Conservation (phyloP, 768 basidiomycete genomes). For the Trametes cingulata region DNA sequence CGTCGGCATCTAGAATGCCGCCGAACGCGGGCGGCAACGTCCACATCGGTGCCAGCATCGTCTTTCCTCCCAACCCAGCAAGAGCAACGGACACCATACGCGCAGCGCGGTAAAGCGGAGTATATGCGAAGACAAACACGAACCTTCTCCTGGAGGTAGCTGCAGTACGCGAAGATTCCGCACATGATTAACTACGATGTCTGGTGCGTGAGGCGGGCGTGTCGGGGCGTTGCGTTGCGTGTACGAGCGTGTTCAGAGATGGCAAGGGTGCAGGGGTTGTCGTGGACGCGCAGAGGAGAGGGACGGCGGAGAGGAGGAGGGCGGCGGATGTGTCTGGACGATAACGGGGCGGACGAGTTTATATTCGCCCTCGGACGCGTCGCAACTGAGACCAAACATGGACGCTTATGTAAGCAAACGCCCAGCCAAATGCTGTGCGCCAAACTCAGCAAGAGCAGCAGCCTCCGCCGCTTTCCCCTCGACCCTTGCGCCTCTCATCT, state of each 20-base stretch:
- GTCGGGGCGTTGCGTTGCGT: conserved; percentile 11
- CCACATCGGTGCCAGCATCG: not conserved
- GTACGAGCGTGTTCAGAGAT: not conserved
- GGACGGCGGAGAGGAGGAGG: not conserved
- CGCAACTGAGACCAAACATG: conserved; percentile 15
- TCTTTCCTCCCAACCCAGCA: not conserved
- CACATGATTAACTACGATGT: conserved; percentile 54
- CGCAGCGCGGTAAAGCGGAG: no score
- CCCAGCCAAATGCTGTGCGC: conserved; percentile 10
- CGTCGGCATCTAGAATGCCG: not conserved
- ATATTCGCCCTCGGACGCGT: conserved; percentile 19
- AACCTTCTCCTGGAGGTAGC: conserved; percentile 92
- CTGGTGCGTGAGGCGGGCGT: conserved; percentile 1
- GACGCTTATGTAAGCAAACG: conserved; percentile 7
- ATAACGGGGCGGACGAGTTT: conserved; percentile 11
- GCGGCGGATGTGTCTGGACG: conserved; percentile 3
- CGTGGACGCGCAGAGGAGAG: not conserved
- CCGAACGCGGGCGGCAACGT: not conserved
- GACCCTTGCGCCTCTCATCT: not conserved
- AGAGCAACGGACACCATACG: not conserved
- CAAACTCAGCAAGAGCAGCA: not conserved
- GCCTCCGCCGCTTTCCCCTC: not conserved
- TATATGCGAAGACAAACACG: conserved; percentile 29
- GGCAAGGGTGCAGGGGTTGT: not conserved
- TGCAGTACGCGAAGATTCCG: conserved; percentile 97